phyloP scores from a whole-genome alignment of 495 filamentous ascomycete genomes.

The Arthonia radiata region DNA sequence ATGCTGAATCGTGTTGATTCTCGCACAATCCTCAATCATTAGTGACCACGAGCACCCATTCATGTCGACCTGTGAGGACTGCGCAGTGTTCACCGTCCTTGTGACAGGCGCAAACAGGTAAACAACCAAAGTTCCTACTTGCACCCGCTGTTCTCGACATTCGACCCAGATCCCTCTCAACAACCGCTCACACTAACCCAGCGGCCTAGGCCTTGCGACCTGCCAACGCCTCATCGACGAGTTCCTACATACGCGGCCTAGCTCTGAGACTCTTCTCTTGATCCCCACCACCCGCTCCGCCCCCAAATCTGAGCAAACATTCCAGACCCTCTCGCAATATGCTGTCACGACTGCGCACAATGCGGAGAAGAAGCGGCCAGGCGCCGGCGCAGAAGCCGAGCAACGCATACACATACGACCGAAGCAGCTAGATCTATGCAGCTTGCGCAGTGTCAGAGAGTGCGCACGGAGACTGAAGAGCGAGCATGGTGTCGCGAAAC shows the following conservation, averaged over 20 bases:
- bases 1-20: too few species aligned
- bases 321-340: conserved; percentile 26
- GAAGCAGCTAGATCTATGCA: conserved; percentile 28
- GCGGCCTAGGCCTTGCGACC: conserved; percentile 74
- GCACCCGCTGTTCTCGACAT: conserved; percentile 1
- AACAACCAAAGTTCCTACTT: background rate
- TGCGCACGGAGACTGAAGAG: conserved; percentile 22
- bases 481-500: conserved; percentile 27
- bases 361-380: conserved; percentile 9
- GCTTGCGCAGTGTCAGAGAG: conserved; percentile 26
- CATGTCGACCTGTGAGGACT: too few species aligned
- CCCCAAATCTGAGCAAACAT: conserved; percentile 33
- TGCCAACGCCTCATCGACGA: conserved; percentile 76
- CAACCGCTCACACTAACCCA: too few species aligned
- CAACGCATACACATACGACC: conserved; percentile 16
- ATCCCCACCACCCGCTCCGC: conserved; percentile 39
- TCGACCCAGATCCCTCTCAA: conserved; percentile 2
- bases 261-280: conserved; percentile 33
- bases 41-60: too few species aligned
- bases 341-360: conserved; percentile 17
- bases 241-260: conserved; percentile 44
- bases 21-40: too few species aligned
- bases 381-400: conserved; percentile 15
- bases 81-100: conserved; percentile 21
- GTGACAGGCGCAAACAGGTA: conserved; percentile 61